Evolutionary conservation across 169 alveolate species (phyloP).

Genomic region (Plasmodium fragile): DNA sequence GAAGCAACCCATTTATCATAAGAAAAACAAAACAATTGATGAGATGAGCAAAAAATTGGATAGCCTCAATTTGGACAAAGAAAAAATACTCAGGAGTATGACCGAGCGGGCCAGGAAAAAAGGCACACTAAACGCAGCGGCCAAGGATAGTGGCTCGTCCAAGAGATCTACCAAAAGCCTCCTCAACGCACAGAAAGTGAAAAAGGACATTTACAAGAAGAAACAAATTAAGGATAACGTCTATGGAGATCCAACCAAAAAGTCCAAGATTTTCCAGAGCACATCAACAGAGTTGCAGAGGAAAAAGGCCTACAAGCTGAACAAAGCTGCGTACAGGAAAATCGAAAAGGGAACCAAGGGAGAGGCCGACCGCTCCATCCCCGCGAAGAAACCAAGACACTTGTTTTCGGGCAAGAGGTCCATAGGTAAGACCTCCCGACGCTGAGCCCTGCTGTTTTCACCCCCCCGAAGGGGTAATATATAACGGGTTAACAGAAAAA

Average conservation of each 20-base stretch:
- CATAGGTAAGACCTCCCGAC: conserved; percentile 93
- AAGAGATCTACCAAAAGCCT: neutral
- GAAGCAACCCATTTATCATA: conserved; percentile 54
- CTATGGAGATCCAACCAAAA: conserved; percentile 38
- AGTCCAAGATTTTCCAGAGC: conserved; percentile 48
- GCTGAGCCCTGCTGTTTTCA: conserved; percentile 86
- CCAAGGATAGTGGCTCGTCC: neutral
- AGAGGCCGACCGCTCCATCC: conserved; percentile 93
- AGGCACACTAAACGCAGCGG: neutral
- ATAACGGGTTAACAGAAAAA: neutral
- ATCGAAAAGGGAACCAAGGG: conserved; percentile 90
- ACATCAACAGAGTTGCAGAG: conserved; percentile 78
- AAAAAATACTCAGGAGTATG: conserved; percentile 40
- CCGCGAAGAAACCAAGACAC: conserved; percentile 94
- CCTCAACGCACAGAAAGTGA: neutral
- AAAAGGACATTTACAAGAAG: conserved; percentile 40
- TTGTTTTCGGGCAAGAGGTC: conserved; percentile 97
- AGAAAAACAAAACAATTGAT: conserved; percentile 59
- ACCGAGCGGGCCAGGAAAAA: conserved; percentile 32
- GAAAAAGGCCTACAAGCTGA: conserved; percentile 76
- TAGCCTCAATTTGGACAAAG: conserved; percentile 8
- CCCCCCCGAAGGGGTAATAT: neutral
- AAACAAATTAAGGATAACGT: conserved; percentile 43
- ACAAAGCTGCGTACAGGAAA: conserved; percentile 79
- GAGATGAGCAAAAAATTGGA: conserved; percentile 62